A percentile compares a stretch with the other conserved stretches of the same genome.
These are phyloP conservation scores for Cetraspora pellucida DNA, from an alignment of 192 early-diverging fungal species.

Conservation along the genomic window DNA sequence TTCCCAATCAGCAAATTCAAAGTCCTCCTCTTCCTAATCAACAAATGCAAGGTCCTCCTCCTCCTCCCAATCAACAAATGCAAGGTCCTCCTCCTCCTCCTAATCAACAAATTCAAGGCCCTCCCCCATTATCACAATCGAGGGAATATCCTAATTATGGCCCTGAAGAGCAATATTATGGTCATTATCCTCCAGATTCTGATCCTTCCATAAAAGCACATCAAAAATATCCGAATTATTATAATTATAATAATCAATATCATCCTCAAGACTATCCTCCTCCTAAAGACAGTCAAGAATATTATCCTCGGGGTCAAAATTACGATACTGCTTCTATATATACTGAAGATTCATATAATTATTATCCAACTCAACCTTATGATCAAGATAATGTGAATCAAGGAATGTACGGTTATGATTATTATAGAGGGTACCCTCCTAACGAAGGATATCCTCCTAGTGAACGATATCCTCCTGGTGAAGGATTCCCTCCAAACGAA, in stretches of 20 bases:
- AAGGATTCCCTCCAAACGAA: too few species aligned
- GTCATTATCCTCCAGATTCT: too few species aligned
- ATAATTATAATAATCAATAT: not conserved
- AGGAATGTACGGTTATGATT: not conserved
- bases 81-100: too few species aligned
- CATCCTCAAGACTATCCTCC: not conserved
- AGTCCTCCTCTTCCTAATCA: not conserved
- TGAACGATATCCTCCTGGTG: slow-evolving; percentile 7
- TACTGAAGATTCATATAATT: slow-evolving; percentile 9
- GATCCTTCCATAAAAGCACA: not conserved
- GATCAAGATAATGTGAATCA: not conserved
- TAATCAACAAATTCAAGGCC: not conserved
- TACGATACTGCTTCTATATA: not conserved
- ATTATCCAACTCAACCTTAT: slow-evolving; percentile 15
- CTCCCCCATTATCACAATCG: not conserved
- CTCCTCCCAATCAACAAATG: not conserved
- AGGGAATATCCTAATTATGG: not conserved
- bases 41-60: too few species aligned
- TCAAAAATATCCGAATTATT: not conserved
- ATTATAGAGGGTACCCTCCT: not conserved
- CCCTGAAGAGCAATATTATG: not conserved
- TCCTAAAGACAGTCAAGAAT: not conserved
- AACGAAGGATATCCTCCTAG: not conserved
- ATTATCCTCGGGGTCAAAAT: slow-evolving; percentile 2
- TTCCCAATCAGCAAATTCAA: too few species aligned